A percentile compares a stretch with the other conserved stretches of the same genome.
Conservation (phyloP, 768 basidiomycete genomes). For the Sutorius australiensis region DNA sequence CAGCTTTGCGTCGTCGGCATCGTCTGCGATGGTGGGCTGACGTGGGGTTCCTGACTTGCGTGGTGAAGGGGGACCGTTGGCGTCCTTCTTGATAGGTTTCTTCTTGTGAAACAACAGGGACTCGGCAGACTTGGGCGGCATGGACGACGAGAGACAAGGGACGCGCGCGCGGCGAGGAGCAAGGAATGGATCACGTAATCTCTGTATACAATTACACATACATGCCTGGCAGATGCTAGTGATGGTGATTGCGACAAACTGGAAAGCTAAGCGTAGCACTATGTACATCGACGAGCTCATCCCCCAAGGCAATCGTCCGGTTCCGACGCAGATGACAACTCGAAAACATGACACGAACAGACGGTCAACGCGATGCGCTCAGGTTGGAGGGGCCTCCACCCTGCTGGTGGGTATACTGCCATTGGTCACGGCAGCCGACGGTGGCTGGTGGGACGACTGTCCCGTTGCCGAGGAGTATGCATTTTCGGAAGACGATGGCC, state of each 20-base stretch:
- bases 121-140: conserved; percentile 35
- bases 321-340: conserved; percentile 19
- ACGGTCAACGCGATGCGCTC: conserved; percentile 2
- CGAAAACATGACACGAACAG: conserved; percentile 7
- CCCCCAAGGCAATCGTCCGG: conserved; percentile 22
- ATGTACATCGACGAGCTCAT: conserved; percentile 30
- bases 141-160: background rate
- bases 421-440: conserved; percentile 38
- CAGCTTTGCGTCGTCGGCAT: conserved; percentile 47
- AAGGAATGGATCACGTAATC: conserved; percentile 27
- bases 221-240: conserved; percentile 16
- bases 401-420: conserved; percentile 36
- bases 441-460: conserved; percentile 27
- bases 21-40: conserved; percentile 38
- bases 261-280: conserved; percentile 16
- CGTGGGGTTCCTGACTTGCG: conserved; percentile 38
- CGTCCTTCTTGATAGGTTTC: conserved; percentile 35
- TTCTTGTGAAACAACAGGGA: conserved; percentile 70
- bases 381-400: conserved; percentile 42
- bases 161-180: conserved; percentile 6
- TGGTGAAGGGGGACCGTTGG: conserved; percentile 22
- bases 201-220: conserved; percentile 11
- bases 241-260: conserved; percentile 10
- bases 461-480: conserved; percentile 43
- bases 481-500: conserved; percentile 63